Evolutionary conservation across 495 filamentous ascomycete genomes (phyloP).

Genomic region (Sordaria brevicollis): DNA sequence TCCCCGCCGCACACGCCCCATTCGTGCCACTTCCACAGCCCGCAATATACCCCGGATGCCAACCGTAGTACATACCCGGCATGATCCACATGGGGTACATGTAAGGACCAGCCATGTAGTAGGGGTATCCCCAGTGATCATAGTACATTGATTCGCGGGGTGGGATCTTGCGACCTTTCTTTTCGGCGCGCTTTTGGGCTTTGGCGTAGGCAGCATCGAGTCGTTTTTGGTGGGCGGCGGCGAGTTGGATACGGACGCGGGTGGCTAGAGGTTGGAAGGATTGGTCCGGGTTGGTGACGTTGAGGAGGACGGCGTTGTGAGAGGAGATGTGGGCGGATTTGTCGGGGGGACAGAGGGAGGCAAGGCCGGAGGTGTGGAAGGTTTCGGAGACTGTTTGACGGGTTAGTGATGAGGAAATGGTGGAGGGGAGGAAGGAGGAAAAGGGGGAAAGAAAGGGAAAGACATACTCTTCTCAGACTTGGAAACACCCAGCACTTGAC

Average conservation of each 20-base stretch:
- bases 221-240: constrained; percentile 31
- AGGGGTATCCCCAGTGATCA: constrained; percentile 44
- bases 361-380: constrained; percentile 44
- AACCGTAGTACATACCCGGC: constrained; percentile 15
- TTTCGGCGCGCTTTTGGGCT: constrained; percentile 49
- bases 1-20: constrained; percentile 12
- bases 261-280: constrained; percentile 32
- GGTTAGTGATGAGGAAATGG: constrained; percentile 16
- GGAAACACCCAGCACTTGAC: constrained; percentile 28
- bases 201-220: constrained; percentile 55
- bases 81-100: constrained; percentile 25
- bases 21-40: constrained; percentile 6
- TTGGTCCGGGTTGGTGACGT: constrained; percentile 28
- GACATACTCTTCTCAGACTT: constrained; percentile 34
- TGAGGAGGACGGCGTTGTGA: constrained; percentile 45
- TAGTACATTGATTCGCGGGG: constrained; percentile 37
- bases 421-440: no score
- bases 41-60: constrained; percentile 30
- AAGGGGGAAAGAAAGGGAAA: not conserved
- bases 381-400: constrained; percentile 37
- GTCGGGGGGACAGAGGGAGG: constrained; percentile 41
- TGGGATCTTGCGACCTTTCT: constrained; percentile 45
- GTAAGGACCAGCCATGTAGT: constrained; percentile 28
- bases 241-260: constrained; percentile 41
- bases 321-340: constrained; percentile 63